phyloP scores from a whole-genome alignment of 2,329 filamentous ascomycete species.

The Clonostachys solani region DNA sequence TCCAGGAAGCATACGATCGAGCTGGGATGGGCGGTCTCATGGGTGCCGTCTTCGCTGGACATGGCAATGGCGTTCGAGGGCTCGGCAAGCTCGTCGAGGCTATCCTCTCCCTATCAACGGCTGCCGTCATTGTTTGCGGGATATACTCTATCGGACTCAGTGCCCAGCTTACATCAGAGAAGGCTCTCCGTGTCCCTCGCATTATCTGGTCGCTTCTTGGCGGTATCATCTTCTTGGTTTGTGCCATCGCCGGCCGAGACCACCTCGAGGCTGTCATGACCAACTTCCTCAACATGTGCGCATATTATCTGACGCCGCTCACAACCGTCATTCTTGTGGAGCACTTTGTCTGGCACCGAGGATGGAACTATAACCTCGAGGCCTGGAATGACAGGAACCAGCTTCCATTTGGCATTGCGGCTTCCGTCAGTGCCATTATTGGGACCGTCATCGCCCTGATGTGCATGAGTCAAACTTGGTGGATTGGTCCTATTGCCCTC shows the following conservation, averaged over 20 bases:
- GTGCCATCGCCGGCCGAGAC: slow-evolving; percentile 65
- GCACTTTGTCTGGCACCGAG: slow-evolving; percentile 64
- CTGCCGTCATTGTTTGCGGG: slow-evolving; percentile 69
- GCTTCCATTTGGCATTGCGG: slow-evolving; percentile 61
- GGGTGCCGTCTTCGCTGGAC: slow-evolving; percentile 53
- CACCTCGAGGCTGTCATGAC: slow-evolving; percentile 62
- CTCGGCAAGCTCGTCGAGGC: slow-evolving; percentile 73
- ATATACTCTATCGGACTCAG: slow-evolving; percentile 70
- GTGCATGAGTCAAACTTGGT: slow-evolving; percentile 3
- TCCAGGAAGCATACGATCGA: background rate
- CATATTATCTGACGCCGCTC: slow-evolving; percentile 75
- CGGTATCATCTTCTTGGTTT: slow-evolving; percentile 60
- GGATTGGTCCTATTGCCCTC: slow-evolving; percentile 1
- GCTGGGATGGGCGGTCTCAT: slow-evolving; percentile 61
- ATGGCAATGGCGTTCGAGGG: slow-evolving; percentile 29
- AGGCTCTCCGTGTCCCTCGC: slow-evolving; percentile 53
- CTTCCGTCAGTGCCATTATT: slow-evolving; percentile 52
- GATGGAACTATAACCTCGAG: slow-evolving; percentile 57
- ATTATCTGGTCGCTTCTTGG: slow-evolving; percentile 63
- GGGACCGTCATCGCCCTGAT: background rate
- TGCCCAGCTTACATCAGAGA: slow-evolving; percentile 38
- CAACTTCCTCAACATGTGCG: slow-evolving; percentile 67
- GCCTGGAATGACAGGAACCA: slow-evolving; percentile 52
- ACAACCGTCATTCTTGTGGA: slow-evolving; percentile 61
- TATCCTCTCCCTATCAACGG: slow-evolving; percentile 60